These are phyloP conservation scores for Paramecium sonneborni DNA, from an alignment of 73 alveolate genomes.

Conservation along the genomic window DNA sequence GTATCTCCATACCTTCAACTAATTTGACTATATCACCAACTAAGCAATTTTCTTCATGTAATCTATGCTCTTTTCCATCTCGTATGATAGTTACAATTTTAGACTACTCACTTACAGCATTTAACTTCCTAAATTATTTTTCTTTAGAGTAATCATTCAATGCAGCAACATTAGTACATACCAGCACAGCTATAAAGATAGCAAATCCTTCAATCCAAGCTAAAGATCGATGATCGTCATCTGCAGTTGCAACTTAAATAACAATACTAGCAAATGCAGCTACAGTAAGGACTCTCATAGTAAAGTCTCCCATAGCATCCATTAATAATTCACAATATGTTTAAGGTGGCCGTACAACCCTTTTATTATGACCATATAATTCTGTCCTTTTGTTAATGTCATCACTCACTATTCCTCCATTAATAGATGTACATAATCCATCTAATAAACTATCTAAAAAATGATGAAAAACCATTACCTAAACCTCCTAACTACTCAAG, in stretches of 20 bases:
- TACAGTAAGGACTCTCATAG: conserved; percentile 85
- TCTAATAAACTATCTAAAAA: not conserved
- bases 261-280: conserved; percentile 95
- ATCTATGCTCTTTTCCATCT: conserved; percentile 65
- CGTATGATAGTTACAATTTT: conserved; percentile 72
- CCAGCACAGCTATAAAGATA: conserved; percentile 87
- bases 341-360: conserved; percentile 35
- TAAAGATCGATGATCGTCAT: conserved; percentile 70
- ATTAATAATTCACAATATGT: conserved; percentile 69
- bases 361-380: conserved; percentile 63
- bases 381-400: conserved; percentile 20
- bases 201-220: conserved; percentile 98
- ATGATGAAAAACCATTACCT: not conserved
- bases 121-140: conserved; percentile 73
- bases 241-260: conserved; percentile 88
- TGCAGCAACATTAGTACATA: conserved; percentile 92
- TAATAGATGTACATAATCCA: conserved; percentile 11
- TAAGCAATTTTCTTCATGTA: conserved; percentile 71
- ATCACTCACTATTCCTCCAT: not conserved
- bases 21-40: conserved; percentile 83
- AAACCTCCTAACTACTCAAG: not conserved
- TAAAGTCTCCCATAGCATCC: conserved; percentile 94
- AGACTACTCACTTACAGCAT: conserved; percentile 56
- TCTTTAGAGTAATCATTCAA: conserved; percentile 89
- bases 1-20: conserved; percentile 82